phyloP scores from a whole-genome alignment of 768 basidiomycete genomes.

The Lactarius psammicola region DNA sequence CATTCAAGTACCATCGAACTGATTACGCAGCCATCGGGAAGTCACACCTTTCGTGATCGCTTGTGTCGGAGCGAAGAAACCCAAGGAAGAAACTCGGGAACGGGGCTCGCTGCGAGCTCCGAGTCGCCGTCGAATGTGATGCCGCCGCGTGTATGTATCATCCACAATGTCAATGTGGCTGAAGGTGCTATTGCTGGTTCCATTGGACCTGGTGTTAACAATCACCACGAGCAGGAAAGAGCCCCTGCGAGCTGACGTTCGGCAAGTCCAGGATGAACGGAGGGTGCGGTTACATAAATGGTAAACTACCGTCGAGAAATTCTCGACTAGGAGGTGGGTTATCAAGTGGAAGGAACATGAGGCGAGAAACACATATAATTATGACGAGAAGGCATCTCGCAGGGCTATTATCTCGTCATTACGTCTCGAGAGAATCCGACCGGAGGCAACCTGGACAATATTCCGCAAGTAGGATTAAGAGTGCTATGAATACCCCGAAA shows the following conservation, averaged over 20 bases:
- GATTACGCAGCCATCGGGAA: slow-evolving; percentile 39
- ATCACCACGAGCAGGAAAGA: slow-evolving; percentile 46
- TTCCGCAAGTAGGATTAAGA: too few relatives aligned
- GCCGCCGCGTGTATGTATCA: too few relatives aligned
- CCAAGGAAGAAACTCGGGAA: slow-evolving; percentile 5
- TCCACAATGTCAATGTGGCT: slow-evolving; percentile 50
- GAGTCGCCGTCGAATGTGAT: too few relatives aligned
- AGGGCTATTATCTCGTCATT: too few relatives aligned
- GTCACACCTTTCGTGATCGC: slow-evolving; percentile 31
- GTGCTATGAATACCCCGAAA: too few relatives aligned
- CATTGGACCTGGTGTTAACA: slow-evolving; percentile 57
- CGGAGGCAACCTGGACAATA: too few relatives aligned
- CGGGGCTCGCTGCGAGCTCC: slow-evolving; percentile 32
- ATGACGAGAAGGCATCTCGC: too few relatives aligned
- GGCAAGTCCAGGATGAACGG: slow-evolving; percentile 50
- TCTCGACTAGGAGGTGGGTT: too few relatives aligned
- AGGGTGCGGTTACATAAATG: too few relatives aligned
- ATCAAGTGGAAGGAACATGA: slow-evolving; percentile 47
- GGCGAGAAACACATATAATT: too few relatives aligned
- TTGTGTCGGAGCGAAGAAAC: slow-evolving; percentile 8
- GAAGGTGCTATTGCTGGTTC: slow-evolving; percentile 72
- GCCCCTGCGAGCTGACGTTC: slow-evolving; percentile 59
- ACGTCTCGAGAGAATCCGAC: too few relatives aligned
- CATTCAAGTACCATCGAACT: slow-evolving; percentile 4
- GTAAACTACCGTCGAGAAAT: too few relatives aligned